Percentiles rank a stretch among this genome's conserved stretches.
phyloP scores from a whole-genome alignment of 345 rosid genomes.

The Noccaea caerulescens region DNA sequence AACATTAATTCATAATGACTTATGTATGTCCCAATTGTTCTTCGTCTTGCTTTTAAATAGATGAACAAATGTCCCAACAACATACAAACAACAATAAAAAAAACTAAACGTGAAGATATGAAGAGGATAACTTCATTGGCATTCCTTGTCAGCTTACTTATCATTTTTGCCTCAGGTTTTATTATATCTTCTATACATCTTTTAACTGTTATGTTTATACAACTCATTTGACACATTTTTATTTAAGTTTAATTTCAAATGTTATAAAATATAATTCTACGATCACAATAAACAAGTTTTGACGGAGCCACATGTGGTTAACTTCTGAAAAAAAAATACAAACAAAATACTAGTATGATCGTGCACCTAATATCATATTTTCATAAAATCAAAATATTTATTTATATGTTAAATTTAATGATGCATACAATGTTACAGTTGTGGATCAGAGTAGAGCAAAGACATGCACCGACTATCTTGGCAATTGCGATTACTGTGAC shows the following conservation, averaged over 20 bases:
- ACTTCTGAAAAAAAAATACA: too few relatives aligned
- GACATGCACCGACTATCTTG: conserved; percentile 4
- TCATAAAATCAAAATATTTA: too few relatives aligned
- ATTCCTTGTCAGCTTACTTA: not conserved
- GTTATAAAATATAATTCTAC: not conserved
- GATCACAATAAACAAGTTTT: too few relatives aligned
- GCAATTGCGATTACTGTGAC: conserved; percentile 30
- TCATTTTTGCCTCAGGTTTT: conserved; percentile 29
- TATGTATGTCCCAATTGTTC: not conserved
- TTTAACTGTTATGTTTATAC: not conserved
- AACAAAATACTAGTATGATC: too few relatives aligned
- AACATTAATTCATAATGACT: too few relatives aligned
- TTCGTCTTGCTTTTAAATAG: conserved; percentile 15
- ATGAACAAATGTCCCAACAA: not conserved
- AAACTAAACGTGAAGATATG: conserved; percentile 8
- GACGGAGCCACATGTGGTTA: too few relatives aligned
- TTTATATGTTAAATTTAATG: not conserved
- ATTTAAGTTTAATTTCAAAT: not conserved
- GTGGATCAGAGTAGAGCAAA: not conserved
- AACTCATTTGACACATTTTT: conserved; percentile 1
- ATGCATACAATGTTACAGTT: conserved; percentile 17
- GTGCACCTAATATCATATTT: too few relatives aligned
- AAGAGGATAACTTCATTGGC: not conserved
- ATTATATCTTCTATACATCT: not conserved
- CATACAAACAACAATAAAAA: conserved; percentile 6